Base-by-base conservation (phyloP, 1,284 basidiomycete species). In the Pseudozyma sp. region DNA sequence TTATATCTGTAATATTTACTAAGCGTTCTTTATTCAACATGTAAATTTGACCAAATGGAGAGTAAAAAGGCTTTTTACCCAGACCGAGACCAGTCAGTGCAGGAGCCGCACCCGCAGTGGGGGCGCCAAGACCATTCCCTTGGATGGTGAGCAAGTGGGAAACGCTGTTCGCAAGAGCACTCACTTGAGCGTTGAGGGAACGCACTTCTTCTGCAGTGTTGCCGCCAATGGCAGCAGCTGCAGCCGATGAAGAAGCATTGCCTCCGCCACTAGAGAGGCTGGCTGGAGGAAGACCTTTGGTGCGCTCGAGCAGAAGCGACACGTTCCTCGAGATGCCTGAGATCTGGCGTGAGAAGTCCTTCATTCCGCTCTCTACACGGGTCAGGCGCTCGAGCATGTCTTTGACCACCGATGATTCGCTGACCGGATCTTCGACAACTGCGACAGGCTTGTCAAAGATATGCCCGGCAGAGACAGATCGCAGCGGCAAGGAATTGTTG, bases 321-420 rank as follows among this genome's bases (percentile, higher is more conserved):
- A 94, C 89, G 86, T 93, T 93, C 79, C 89, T 89, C 68, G 90
- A 89, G 50, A 94, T 87, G 78, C 92, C 91, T 8, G 87, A 87
- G 42, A 94, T 87, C 77, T 93, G 90, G 8, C 90, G 88, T 78
- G 91, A 91, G 52, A 94, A 90, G 77, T 93, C 90, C 48, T 90
- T 88, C 39, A 90, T 89, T 3, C 89, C 88, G 62, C 88, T 87
- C 85, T 94, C 93, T 83, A 89, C 91, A 53, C 91, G 89, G 39
- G 89, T 85, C 47, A 94, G 88, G 38, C 93, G 90, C 69, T 92
- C 91, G 39, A 93, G 84, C 55, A 94, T 87, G 67, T 93, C 92
- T 68, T 90, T 89, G 67, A 94, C 89, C 70, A 92, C 34, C 18
- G 72, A 47, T n/a, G 57, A 65, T 25, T 73, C 65, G 50, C 21